These are phyloP conservation scores for Globisporangium takayamanum DNA, from an alignment of 352 stramenopile species.

Conservation along the genomic window DNA sequence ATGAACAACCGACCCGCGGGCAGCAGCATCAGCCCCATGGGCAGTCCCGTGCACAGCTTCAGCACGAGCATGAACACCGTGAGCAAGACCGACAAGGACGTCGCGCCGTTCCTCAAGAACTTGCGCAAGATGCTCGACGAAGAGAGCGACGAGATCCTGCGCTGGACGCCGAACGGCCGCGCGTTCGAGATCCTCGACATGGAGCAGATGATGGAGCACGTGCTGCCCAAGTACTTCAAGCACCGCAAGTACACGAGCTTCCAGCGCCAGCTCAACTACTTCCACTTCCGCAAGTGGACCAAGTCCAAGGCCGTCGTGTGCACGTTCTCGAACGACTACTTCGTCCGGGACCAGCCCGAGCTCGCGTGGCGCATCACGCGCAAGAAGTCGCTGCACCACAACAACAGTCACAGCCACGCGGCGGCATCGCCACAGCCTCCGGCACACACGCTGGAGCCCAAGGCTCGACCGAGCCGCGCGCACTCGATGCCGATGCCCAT, in stretches of 20 bases:
- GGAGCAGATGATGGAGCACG: constrained; percentile 68
- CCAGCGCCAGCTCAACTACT: constrained; percentile 93
- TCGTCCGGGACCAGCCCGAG: constrained; percentile 60
- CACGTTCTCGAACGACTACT: constrained; percentile 75
- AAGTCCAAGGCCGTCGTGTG: constrained; percentile 73
- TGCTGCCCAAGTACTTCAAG: constrained; percentile 93
- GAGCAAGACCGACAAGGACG: constrained; percentile 26
- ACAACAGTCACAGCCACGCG: constrained; percentile 15
- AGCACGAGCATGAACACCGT: background rate
- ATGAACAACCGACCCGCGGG: background rate
- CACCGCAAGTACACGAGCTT: constrained; percentile 93
- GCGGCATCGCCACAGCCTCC: background rate
- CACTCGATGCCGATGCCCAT: constrained; percentile 1
- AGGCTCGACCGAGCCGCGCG: constrained; percentile 3
- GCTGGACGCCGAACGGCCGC: constrained; percentile 55
- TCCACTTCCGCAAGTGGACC: constrained; percentile 90
- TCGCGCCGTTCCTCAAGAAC: constrained; percentile 62
- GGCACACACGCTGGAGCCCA: background rate
- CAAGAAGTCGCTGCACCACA: constrained; percentile 45
- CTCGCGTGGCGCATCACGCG: constrained; percentile 59
- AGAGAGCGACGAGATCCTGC: constrained; percentile 45
- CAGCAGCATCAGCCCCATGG: constrained; percentile 1
- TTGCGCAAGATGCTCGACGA: constrained; percentile 56
- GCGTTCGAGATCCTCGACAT: constrained; percentile 78
- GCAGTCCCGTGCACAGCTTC: background rate